These are phyloP conservation scores for Colletotrichum ledebouriae DNA, from an alignment of 2,329 filamentous ascomycete species.

Conservation along the genomic window DNA sequence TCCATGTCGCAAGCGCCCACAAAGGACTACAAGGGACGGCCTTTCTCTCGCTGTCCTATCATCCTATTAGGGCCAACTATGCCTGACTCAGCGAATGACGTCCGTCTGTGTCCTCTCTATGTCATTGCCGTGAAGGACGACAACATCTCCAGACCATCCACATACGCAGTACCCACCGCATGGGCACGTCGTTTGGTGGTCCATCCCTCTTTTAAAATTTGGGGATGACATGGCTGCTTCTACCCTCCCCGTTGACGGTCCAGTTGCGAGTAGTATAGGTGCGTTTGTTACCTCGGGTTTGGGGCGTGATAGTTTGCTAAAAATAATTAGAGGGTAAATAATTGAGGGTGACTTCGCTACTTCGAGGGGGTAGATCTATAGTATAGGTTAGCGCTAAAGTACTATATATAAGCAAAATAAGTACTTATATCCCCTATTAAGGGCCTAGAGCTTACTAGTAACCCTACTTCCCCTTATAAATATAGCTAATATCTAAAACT, in stretches of 20 bases:
- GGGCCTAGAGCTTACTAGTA: too few species aligned
- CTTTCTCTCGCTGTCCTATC: neutral
- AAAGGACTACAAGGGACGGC: neutral
- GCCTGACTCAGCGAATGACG: slow-evolving; percentile 35
- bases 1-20: neutral
- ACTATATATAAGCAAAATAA: too few species aligned
- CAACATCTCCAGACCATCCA: slow-evolving; percentile 39
- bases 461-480: too few species aligned
- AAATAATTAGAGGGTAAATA: too few species aligned
- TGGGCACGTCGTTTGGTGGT: slow-evolving; percentile 16
- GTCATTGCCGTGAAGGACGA: neutral
- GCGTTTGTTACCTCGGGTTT: neutral
- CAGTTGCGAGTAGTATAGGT: neutral
- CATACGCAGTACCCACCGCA: slow-evolving; percentile 24
- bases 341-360: too few species aligned
- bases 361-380: too few species aligned
- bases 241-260: neutral
- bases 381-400: too few species aligned
- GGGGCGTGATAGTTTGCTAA: too few species aligned
- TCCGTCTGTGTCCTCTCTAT: slow-evolving; percentile 23
- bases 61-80: neutral
- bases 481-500: too few species aligned
- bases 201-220: slow-evolving; percentile 13
- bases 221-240: slow-evolving; percentile 11
- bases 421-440: too few species aligned